phyloP scores from a whole-genome alignment of 768 basidiomycete genomes.

The Thelephora aurantiotincta region DNA sequence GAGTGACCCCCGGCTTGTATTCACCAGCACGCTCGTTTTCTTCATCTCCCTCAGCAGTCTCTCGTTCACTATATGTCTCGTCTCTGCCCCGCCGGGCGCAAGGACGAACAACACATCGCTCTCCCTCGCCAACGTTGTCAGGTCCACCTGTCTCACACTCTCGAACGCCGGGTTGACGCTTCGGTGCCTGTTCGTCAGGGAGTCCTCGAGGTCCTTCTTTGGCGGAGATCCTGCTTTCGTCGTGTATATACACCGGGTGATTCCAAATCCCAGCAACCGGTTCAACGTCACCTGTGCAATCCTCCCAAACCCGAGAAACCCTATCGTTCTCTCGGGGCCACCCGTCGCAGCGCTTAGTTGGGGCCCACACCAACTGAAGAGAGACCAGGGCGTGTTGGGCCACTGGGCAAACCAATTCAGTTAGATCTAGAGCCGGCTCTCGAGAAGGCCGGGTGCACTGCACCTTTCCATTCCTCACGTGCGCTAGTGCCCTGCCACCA shows the following conservation, averaged over 20 bases:
- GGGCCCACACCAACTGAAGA: slow-evolving; percentile 75
- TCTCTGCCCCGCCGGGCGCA: slow-evolving; percentile 57
- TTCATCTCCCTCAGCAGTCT: slow-evolving; percentile 77
- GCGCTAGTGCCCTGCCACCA: slow-evolving; percentile 40
- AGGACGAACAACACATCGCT: slow-evolving; percentile 82
- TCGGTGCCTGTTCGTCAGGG: slow-evolving; percentile 12
- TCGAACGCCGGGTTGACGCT: slow-evolving; percentile 13
- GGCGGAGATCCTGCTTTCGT: slow-evolving; percentile 38
- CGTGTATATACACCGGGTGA: slow-evolving; percentile 59
- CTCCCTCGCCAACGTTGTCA: slow-evolving; percentile 56
- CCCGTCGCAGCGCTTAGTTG: slow-evolving; percentile 46
- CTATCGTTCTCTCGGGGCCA: slow-evolving; percentile 50
- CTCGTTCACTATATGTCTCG: slow-evolving; percentile 60
- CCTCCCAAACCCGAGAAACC: slow-evolving; percentile 91
- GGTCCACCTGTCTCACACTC: slow-evolving; percentile 38
- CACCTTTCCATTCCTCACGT: slow-evolving; percentile 63
- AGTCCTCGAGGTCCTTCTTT: slow-evolving; percentile 23
- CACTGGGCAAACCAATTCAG: slow-evolving; percentile 34
- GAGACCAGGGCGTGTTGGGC: slow-evolving; percentile 67
- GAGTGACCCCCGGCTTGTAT: slow-evolving; percentile 71
- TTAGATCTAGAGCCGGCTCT: neutral
- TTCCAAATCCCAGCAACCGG: slow-evolving; percentile 72
- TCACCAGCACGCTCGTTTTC: slow-evolving; percentile 67
- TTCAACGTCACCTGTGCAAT: slow-evolving; percentile 77
- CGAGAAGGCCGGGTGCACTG: neutral